phyloP scores from a whole-genome alignment of 371 early-diverging fungal species.

The Mortierella sp. region DNA sequence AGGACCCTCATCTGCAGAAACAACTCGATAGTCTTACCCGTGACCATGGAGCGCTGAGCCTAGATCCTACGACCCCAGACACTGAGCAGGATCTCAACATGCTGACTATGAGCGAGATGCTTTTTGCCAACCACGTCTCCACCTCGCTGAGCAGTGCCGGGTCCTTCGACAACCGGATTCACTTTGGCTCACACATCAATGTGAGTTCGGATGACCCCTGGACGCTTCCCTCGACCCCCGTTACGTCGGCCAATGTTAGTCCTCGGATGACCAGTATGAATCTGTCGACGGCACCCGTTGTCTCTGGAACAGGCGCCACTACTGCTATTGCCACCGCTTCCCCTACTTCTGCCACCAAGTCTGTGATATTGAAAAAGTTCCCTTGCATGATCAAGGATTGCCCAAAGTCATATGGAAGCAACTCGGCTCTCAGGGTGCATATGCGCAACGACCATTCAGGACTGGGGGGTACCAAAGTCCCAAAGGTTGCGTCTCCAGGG shows the following conservation, averaged over 20 bases:
- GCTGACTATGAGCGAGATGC: constrained; percentile 39
- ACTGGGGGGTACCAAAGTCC: constrained; percentile 13
- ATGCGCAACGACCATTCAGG: constrained; percentile 43
- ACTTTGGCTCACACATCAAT: constrained; percentile 57
- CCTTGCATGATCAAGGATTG: constrained; percentile 24
- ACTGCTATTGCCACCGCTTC: neutral
- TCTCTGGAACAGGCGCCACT: neutral
- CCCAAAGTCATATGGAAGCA: constrained; percentile 43
- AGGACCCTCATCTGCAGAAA: constrained; percentile 30
- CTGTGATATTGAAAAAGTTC: constrained; percentile 27
- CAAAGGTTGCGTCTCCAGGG: neutral
- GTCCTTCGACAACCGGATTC: constrained; percentile 44
- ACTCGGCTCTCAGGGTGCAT: constrained; percentile 33
- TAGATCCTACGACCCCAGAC: constrained; percentile 15
- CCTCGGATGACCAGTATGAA: constrained; percentile 25
- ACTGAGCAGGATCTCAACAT: constrained; percentile 24
- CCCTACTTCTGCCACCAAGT: neutral
- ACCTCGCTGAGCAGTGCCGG: constrained; percentile 19
- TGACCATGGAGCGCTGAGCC: constrained; percentile 22
- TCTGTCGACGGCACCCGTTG: neutral
- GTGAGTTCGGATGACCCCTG: constrained; percentile 43
- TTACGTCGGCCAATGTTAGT: constrained; percentile 46
- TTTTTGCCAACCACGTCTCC: constrained; percentile 38
- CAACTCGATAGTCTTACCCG: constrained; percentile 22
- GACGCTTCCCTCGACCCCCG: constrained; percentile 36